Conservation (phyloP, 2,329 filamentous ascomycete genomes). For the Neopestalotiopsis rosae region DNA sequence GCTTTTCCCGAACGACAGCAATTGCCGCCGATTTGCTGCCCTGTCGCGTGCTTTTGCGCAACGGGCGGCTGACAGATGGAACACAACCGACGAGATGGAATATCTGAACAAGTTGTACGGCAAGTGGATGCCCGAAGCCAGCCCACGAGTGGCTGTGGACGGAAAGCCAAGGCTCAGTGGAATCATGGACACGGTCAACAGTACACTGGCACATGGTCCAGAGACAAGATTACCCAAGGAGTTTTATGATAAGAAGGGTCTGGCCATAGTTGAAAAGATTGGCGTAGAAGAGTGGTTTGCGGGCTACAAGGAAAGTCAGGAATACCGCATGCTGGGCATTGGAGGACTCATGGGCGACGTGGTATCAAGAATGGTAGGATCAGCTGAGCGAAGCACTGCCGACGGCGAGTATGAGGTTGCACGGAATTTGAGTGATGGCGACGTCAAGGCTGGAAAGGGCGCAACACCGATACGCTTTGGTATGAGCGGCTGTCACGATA, state of each 20-base stretch:
- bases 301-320: slow-evolving; percentile 81
- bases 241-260: slow-evolving; percentile 82
- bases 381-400: slow-evolving; percentile 62
- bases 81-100: slow-evolving; percentile 78
- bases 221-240: slow-evolving; percentile 79
- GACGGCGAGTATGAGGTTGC: slow-evolving; percentile 58
- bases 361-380: slow-evolving; percentile 74
- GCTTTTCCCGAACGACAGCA: slow-evolving; percentile 78
- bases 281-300: slow-evolving; percentile 91
- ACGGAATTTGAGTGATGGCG: slow-evolving; percentile 28
- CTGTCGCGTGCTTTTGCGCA: slow-evolving; percentile 74
- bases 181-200: slow-evolving; percentile 93
- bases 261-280: slow-evolving; percentile 74
- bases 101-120: slow-evolving; percentile 80
- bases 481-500: slow-evolving; percentile 90
- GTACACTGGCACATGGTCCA: slow-evolving; percentile 83
- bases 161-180: slow-evolving; percentile 83
- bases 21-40: slow-evolving; percentile 74
- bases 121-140: slow-evolving; percentile 82
- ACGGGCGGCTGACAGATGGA: slow-evolving; percentile 75
- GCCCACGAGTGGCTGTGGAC: slow-evolving; percentile 77
- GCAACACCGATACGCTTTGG: slow-evolving; percentile 69
- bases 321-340: slow-evolving; percentile 90
- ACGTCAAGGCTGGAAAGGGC: slow-evolving; percentile 40
- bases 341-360: slow-evolving; percentile 85